These are phyloP conservation scores for Corylus avellana DNA, from an alignment of 306 rosid species.

Conservation along the genomic window DNA sequence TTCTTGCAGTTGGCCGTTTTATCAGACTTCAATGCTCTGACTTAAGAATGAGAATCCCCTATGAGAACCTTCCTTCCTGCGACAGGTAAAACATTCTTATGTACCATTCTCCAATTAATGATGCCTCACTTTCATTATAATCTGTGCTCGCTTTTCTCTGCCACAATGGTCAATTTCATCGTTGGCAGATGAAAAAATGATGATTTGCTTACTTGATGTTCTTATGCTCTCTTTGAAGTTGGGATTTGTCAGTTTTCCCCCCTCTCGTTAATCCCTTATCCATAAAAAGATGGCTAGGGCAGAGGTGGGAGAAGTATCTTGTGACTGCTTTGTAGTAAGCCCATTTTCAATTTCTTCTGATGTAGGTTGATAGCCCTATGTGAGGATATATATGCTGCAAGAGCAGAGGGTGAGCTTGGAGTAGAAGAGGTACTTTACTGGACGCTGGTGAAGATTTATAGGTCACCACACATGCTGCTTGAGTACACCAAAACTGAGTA, in stretches of 20 bases:
- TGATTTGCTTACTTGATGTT: too few relatives aligned
- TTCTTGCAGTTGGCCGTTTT: slow-evolving; percentile 97
- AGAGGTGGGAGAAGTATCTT: background rate
- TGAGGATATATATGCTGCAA: slow-evolving; percentile 96
- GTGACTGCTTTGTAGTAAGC: background rate
- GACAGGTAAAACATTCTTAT: slow-evolving; percentile 59
- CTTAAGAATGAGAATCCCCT: slow-evolving; percentile 97
- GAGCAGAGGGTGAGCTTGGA: slow-evolving; percentile 99
- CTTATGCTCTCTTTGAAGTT: too few relatives aligned
- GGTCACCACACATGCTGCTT: slow-evolving; percentile 97
- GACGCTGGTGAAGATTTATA: slow-evolving; percentile 93
- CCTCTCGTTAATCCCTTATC: background rate
- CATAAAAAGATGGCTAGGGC: background rate
- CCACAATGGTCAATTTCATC: background rate
- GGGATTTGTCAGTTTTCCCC: background rate
- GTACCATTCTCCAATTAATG: background rate
- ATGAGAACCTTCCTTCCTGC: slow-evolving; percentile 95
- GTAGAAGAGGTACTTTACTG: slow-evolving; percentile 94
- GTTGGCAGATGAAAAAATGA: background rate
- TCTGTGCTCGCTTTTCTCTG: background rate
- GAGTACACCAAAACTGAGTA: slow-evolving; percentile 89
- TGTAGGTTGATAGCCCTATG: slow-evolving; percentile 92
- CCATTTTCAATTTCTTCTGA: background rate
- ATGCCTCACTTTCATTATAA: background rate
- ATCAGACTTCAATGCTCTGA: slow-evolving; percentile 97